Evolutionary conservation across 2,329 filamentous ascomycete species (phyloP), one percentile per base, ranked within the genome.

Genomic region (Bipolaris sorokiniana): DNA sequence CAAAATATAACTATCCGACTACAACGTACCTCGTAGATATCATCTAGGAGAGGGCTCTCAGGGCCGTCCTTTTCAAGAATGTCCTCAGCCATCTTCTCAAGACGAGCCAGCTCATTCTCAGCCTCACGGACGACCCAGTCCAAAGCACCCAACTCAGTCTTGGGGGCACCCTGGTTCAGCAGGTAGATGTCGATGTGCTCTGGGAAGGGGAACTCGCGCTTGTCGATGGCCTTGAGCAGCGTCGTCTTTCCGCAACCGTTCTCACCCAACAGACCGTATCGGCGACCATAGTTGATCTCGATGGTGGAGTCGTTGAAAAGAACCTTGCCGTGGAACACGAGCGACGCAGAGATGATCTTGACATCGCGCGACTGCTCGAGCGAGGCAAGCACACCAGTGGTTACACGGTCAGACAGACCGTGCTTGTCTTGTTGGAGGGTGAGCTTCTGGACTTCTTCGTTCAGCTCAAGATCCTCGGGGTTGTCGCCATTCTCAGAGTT

Each of bases 181-280:
- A 99, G 88, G 82, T 99, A 99, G 79, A 99, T 96, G 80, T 99
- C 96, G 78, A 99, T 85, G 79, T 97, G 93, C 26, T 97, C 90
- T 59, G 95, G 96, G 75, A 99, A 91, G 63, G 95, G 96, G 78
- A 88, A 99, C 80, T 99, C 96, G 81, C 95, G 90, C 74, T 88
- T 89, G 70, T 90, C 89, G 76, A 99, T 97, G 67, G 95, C 87
- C 83, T 97, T 98, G 76, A 99, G 86, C 33, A 99, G 81, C n/a
- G 95, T 99, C 65, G 91, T 96, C 86, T 99, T 99, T 78, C 95
- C 95, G 80, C 95, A 99, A 66, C 95, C 95, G 89, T 99, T 99
- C 86, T 99, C 95, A 74, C 95, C 95, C 64, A 99, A 83, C 56
- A 99, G 84, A 78, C 95, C 95, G 77, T 99, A 99, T 73, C 95